These are phyloP conservation scores for Gossypium longicalyx DNA, from an alignment of 345 rosid genomes.

Conservation along the genomic window DNA sequence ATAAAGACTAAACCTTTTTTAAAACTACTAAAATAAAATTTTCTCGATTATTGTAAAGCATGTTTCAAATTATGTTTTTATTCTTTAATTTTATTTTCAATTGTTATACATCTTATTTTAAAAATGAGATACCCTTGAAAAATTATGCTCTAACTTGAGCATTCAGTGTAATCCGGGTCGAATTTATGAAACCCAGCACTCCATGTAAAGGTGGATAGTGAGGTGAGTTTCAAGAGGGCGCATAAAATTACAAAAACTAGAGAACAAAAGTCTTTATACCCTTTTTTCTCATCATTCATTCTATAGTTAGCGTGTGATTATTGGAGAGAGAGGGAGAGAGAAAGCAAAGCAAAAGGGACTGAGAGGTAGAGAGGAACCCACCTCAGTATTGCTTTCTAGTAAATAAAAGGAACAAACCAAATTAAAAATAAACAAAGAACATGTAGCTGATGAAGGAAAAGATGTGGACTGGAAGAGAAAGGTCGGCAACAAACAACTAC, in stretches of 20 bases:
- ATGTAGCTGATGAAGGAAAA: background rate
- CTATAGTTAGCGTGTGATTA: constrained; percentile 22
- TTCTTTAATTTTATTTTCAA: too few species aligned
- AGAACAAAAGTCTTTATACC: constrained; percentile 30
- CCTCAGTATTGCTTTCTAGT: constrained; percentile 27
- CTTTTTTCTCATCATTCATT: background rate
- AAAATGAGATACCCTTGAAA: too few species aligned
- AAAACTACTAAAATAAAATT: too few species aligned
- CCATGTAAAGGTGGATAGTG: constrained; percentile 14
- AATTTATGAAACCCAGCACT: too few species aligned
- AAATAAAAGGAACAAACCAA: constrained; percentile 11
- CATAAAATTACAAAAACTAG: constrained; percentile 35
- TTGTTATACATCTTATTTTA: too few species aligned
- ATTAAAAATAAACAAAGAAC: background rate
- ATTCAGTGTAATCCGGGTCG: too few species aligned
- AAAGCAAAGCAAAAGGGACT: background rate
- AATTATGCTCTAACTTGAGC: too few species aligned
- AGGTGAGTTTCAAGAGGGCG: constrained; percentile 30
- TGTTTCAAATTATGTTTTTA: too few species aligned
- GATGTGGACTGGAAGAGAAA: background rate
- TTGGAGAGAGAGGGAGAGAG: constrained; percentile 26
- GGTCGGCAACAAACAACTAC: constrained; percentile 13
- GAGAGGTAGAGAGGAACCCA: constrained; percentile 27
- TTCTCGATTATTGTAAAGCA: too few species aligned
- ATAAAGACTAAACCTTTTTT: too few species aligned